Base-by-base conservation (phyloP, 257 asterid species). In the Fraxinus americana region DNA sequence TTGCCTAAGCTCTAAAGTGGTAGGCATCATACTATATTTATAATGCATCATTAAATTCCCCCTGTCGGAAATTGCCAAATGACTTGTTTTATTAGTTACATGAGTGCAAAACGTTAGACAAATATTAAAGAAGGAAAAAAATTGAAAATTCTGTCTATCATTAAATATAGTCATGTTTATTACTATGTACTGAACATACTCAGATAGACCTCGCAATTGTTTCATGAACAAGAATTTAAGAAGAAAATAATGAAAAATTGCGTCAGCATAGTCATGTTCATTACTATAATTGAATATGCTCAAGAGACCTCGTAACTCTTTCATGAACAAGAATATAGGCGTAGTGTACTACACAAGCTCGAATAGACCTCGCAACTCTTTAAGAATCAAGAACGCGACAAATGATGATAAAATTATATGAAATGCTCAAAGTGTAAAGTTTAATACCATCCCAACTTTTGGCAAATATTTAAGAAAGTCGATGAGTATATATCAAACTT, bases 41-140 rank as follows among this genome's bases (percentile, higher is more conserved):
- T 70, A 73, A 83, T 76, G 72, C 87, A 82, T 74, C 78, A 80
- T 75, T 59, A 81, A 85, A 85, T 87, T 87, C 89, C 81, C 71
- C 72, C 68, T 84, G 89, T 87, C 91, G 87, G 87, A 76, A 74
- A 76, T 87, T 80, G 59, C 75, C 80, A 36, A 36, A 36, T 7
- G 39, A 30, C 7, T 7, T 36, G 39, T 36, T 36, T 36, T 5
- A 5, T 6, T 5, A 7, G 8, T 6, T 7, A 2, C 39, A 7
- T 2, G 11, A 41, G 48, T 10, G 12, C 14, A 41, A 0, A 4
- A 41, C 1, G 48, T 9, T 41, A 2, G 4, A 9, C 14, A 11
- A 41, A 11, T 41, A 41, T 10, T 9, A 41, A 10, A 41, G 48
- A 41, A 11, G 1, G 0, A 9, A 38, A 38, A 41, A 41, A 10